Conservation (phyloP, 169 alveolate genomes). For the Hepatocystis sp. region DNA sequence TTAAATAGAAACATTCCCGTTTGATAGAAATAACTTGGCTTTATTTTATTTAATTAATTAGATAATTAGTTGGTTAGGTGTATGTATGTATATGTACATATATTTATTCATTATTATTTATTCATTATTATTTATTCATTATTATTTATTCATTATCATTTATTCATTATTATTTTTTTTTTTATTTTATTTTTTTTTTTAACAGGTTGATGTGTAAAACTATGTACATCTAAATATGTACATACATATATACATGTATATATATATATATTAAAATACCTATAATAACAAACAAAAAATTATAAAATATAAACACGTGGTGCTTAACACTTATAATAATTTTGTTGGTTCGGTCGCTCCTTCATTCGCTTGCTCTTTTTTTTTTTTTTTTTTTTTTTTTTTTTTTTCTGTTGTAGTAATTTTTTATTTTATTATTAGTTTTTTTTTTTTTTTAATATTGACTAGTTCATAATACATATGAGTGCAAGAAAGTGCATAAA, state of each 20-base stretch:
- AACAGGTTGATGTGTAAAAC: background rate
- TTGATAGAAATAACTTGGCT: background rate
- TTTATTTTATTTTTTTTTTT: background rate
- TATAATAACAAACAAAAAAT: background rate
- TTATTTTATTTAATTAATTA: background rate
- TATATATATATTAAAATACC: background rate
- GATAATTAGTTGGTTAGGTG: background rate
- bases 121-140: background rate
- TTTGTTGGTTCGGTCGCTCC: too few relatives aligned
- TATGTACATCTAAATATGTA: background rate
- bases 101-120: slow-evolving; percentile 3
- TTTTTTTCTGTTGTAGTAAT: too few relatives aligned
- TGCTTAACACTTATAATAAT: background rate
- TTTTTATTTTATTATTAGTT: too few relatives aligned
- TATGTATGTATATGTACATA: slow-evolving; percentile 1
- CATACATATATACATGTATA: slow-evolving; percentile 1
- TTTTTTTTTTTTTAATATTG: too few relatives aligned
- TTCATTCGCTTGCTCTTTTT: too few relatives aligned
- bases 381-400: too few relatives aligned
- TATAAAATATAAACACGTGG: background rate
- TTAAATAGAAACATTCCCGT: too few relatives aligned
- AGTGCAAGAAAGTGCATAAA: too few relatives aligned
- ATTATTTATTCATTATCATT: background rate
- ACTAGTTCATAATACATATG: too few relatives aligned
- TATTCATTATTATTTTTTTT: background rate